Evolutionary conservation across 805 yeast genomes (phyloP).

Genomic region (Saccharomycopsis olivae): DNA sequence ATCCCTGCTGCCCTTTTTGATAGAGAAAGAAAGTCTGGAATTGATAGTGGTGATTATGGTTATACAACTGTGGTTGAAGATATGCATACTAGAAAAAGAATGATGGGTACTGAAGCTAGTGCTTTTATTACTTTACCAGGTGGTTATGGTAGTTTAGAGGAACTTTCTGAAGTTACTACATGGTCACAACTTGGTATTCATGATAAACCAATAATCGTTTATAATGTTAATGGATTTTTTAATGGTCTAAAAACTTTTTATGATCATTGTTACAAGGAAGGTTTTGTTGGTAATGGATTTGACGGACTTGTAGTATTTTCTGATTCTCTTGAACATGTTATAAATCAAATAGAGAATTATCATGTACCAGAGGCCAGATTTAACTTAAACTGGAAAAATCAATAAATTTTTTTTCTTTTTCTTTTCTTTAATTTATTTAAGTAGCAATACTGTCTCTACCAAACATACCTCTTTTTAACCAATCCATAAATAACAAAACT

Average conservation of each 20-base stretch:
- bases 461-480: conserved; percentile 52
- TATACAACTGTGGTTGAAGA: conserved; percentile 72
- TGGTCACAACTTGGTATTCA: conserved; percentile 90
- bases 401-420: conserved; percentile 4
- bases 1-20: conserved; percentile 77
- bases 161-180: conserved; percentile 79
- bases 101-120: conserved; percentile 81
- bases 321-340: conserved; percentile 54
- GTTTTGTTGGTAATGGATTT: conserved; percentile 60
- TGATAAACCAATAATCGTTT: conserved; percentile 65
- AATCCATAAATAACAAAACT: conserved; percentile 53
- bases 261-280: conserved; percentile 44
- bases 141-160: conserved; percentile 86
- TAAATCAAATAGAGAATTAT: conserved; percentile 49
- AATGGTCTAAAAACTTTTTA: conserved; percentile 59
- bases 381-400: conserved; percentile 55
- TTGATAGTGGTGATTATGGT: conserved; percentile 42
- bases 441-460: conserved; percentile 38
- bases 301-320: conserved; percentile 64
- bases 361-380: conserved; percentile 52
- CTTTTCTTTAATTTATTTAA: conserved; percentile 8
- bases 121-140: conserved; percentile 89
- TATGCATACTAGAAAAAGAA: conserved; percentile 80
- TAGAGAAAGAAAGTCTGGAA: conserved; percentile 48
- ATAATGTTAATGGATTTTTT: conserved; percentile 72